Base-by-base conservation (phyloP, 352 stramenopile species). In the Phytophthora megakarya region DNA sequence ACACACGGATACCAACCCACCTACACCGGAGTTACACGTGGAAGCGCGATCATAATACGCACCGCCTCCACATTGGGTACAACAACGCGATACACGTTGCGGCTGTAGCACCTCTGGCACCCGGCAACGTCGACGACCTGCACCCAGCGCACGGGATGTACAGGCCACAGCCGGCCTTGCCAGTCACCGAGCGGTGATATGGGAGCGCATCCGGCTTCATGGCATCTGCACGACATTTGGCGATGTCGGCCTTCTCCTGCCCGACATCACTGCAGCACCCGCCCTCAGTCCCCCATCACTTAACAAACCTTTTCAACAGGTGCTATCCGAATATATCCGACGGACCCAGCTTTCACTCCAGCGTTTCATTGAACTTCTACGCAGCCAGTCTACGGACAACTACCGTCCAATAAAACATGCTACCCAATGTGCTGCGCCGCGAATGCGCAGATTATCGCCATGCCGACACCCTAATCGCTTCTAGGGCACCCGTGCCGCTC, bases 361-460 rank as follows among this genome's bases (percentile, higher is more conserved):
- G 1, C 9, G 21, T 11, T 61, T 67, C 50, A 43, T 56, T 5
- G 61, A 59, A 18, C 30, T 63, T 12, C 30, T 64, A 8, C 51
- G 61, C 1, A 52, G 52, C 1, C 61, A 64, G 22, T 49, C 61
- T 6, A 11, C 19, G 1, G 48, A 57, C 7, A 44, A 54, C 16
- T 63, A 56, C 21, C 19, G 52, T 1, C 45, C 3, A 69, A 69
- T 30, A 56, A 69, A 16, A 15, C 21, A 54, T 64, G 21, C n/a
- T n/a, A 0, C n/a, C 46, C 18, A 4, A 12, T 0, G 37, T 13
- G 1, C 42, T 16, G 18, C n/a, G 16, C 0, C 3, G 2, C 1
- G 1, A n/a, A 5, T 50, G 32, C 7, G 1, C 3, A 6, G 39
- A 46, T 3, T 64, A 64, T 25, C 28, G 28, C 1, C 60, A 62